These are phyloP conservation scores for Citrus hindsii DNA, from an alignment of 345 rosid genomes.

Conservation along the genomic window DNA sequence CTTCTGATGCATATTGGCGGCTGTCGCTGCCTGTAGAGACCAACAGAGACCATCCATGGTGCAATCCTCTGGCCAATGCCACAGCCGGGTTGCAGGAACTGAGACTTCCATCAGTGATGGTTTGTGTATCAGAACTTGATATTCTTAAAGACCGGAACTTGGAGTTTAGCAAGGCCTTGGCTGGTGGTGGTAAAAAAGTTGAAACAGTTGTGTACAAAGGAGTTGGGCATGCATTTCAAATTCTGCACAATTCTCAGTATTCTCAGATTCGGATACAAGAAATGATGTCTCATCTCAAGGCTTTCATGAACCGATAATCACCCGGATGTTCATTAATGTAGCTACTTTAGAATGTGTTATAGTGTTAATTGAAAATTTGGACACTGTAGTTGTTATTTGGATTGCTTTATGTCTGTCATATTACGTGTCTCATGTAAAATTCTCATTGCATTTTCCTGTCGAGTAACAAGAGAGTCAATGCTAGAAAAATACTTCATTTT, in stretches of 20 bases:
- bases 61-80: conserved; percentile 49
- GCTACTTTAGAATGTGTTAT: too few relatives aligned
- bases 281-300: conserved; percentile 54
- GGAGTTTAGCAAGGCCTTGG: conserved; percentile 52
- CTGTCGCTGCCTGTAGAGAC: conserved; percentile 62
- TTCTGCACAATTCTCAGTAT: conserved; percentile 38
- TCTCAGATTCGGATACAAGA: conserved; percentile 51
- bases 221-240: conserved; percentile 78
- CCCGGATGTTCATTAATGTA: neutral
- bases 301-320: conserved; percentile 39
- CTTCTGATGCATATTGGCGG: conserved; percentile 80
- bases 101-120: conserved; percentile 35
- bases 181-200: conserved; percentile 48
- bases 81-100: conserved; percentile 15
- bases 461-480: neutral
- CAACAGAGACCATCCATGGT: conserved; percentile 81
- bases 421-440: neutral
- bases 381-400: neutral
- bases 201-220: conserved; percentile 54
- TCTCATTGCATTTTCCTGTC: neutral
- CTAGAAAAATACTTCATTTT: neutral
- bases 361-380: neutral
- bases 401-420: neutral
- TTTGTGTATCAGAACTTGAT: conserved; percentile 69
- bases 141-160: conserved; percentile 55